A percentile compares a stretch with the other conserved stretches of the same genome.
Conservation (phyloP, 2,329 filamentous ascomycete species). For the Diplodia scrobiculata region DNA sequence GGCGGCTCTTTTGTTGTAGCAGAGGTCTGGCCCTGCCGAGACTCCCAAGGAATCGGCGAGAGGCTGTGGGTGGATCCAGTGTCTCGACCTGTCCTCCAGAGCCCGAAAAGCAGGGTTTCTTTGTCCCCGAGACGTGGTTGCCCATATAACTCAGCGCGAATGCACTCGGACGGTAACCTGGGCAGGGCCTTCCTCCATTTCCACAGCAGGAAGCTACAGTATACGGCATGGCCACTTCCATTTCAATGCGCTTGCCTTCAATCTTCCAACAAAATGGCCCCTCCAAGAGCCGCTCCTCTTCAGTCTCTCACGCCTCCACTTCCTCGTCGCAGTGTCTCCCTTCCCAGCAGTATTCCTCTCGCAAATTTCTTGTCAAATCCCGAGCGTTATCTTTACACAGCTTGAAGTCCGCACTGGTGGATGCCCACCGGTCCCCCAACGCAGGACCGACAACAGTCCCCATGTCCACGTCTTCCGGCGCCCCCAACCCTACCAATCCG, state of each 20-base stretch:
- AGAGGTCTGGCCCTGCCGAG: not conserved
- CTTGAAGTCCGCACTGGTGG: conserved; percentile 20
- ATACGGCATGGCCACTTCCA: not conserved
- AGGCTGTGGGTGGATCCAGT: not conserved
- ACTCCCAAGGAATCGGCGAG: not conserved
- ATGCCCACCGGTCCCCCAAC: not conserved
- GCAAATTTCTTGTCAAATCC: conserved; percentile 1
- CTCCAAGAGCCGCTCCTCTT: not conserved
- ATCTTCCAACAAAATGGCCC: not conserved
- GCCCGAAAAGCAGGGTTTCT: not conserved
- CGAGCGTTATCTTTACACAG: conserved; percentile 21
- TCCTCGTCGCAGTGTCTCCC: not conserved
- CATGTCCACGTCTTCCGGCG: not conserved
- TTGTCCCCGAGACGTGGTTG: not conserved
- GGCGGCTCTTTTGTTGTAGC: not conserved
- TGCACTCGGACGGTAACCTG: not conserved
- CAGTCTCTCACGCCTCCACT: not conserved
- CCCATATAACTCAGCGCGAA: not conserved
- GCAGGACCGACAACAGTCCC: not conserved
- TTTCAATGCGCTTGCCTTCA: conserved; percentile 18
- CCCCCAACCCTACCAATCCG: conserved; percentile 1
- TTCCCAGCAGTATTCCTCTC: conserved; percentile 3
- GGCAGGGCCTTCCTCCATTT: not conserved
- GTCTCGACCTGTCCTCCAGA: not conserved
- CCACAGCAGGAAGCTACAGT: not conserved